Evolutionary conservation across 805 yeast species (phyloP).

Genomic region (Blastobotrys mokoenaii): DNA sequence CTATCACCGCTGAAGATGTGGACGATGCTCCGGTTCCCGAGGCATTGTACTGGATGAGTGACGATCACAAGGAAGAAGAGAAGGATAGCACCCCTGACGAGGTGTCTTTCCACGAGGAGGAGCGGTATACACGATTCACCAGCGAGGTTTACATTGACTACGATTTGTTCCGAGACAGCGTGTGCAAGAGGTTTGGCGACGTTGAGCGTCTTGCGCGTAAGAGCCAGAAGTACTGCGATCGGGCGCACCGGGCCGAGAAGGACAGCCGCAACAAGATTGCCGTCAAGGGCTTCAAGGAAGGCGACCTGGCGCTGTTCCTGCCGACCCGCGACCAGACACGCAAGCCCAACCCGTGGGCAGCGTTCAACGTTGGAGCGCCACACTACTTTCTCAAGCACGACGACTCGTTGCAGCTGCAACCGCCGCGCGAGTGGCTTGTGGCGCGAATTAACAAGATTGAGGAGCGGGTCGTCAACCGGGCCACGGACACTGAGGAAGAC

Average conservation of each 20-base stretch:
- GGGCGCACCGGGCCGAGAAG: constrained; percentile 19
- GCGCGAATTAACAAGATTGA: constrained; percentile 58
- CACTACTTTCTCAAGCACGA: constrained; percentile 64
- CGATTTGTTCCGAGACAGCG: constrained; percentile 34
- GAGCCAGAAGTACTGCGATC: constrained; percentile 45
- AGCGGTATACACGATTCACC: constrained; percentile 18
- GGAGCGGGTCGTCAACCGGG: constrained; percentile 36
- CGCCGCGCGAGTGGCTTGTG: constrained; percentile 71
- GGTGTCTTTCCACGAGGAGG: constrained; percentile 3
- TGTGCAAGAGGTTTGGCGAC: constrained; percentile 73
- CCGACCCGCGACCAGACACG: constrained; percentile 55
- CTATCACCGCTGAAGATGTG: not conserved
- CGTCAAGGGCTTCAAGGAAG: constrained; percentile 54
- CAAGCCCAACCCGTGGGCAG: constrained; percentile 71
- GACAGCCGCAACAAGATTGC: constrained; percentile 49
- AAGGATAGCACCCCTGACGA: not conserved
- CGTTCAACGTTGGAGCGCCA: constrained; percentile 83
- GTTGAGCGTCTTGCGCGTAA: constrained; percentile 85
- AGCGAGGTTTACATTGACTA: constrained; percentile 31
- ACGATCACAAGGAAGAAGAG: constrained; percentile 19
- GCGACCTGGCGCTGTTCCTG: constrained; percentile 76
- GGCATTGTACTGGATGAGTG: constrained; percentile 41
- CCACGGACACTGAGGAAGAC: constrained; percentile 35
- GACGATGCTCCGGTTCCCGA: constrained; percentile 12
- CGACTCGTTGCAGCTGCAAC: constrained; percentile 27